Conservation (phyloP, 139 green algal genomes). For the Chlorella vulgaris region DNA sequence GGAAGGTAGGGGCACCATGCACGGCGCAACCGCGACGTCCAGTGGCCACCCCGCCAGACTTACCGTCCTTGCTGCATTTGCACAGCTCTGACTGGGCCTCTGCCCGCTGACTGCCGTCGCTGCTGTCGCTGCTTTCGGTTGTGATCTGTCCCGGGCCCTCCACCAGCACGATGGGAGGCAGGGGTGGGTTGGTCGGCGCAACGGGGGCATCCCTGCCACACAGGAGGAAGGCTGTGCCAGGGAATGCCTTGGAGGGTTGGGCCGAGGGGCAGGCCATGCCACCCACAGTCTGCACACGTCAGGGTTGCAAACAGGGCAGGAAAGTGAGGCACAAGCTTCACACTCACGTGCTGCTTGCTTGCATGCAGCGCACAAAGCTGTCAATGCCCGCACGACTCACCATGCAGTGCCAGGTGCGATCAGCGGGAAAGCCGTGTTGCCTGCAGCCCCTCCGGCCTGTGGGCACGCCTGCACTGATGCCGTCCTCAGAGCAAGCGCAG, state of each 20-base stretch:
- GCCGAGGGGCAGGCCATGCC: not conserved
- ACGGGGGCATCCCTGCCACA: not conserved
- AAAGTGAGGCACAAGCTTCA: not conserved
- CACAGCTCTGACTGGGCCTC: not conserved
- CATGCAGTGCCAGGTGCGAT: slow-evolving; percentile 6
- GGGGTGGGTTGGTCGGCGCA: not conserved
- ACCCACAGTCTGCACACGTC: not conserved
- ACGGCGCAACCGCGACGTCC: not conserved
- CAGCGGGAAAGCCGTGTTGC: not conserved
- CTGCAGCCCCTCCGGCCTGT: not conserved
- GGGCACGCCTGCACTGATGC: not conserved
- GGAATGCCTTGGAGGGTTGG: not conserved
- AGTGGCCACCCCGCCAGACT: slow-evolving; percentile 8
- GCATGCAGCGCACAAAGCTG: not conserved
- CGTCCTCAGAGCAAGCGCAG: not conserved
- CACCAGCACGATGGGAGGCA: not conserved
- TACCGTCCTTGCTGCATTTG: not conserved
- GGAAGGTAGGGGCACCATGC: not conserved
- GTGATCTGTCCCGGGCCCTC: not conserved
- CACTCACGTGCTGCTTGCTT: not conserved
- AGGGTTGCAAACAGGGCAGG: not conserved
- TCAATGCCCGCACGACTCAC: not conserved
- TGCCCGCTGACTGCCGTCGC: not conserved
- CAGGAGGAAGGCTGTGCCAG: not conserved
- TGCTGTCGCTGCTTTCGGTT: not conserved